Evolutionary conservation across 345 rosid species (phyloP).

Genomic region (Ceriops tagal): DNA sequence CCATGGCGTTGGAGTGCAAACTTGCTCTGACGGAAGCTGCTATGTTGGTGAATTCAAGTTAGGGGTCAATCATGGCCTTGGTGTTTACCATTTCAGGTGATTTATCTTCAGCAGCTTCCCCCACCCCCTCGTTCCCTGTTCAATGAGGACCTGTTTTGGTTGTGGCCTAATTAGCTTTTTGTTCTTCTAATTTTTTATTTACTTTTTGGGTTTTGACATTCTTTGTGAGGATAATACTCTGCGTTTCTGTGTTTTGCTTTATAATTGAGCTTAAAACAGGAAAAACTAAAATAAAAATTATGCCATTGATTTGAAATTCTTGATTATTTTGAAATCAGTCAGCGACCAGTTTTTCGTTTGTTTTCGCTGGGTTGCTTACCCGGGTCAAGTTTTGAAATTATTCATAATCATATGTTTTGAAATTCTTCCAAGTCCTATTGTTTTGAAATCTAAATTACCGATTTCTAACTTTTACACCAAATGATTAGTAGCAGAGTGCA

Average conservation of each 20-base stretch:
- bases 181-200: neutral
- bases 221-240: neutral
- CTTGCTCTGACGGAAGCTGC: conserved; percentile 85
- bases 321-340: too few species aligned
- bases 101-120: neutral
- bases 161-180: neutral
- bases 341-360: too few species aligned
- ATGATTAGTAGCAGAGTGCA: too few species aligned
- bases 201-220: neutral
- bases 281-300: too few species aligned
- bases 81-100: conserved; percentile 90
- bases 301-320: too few species aligned
- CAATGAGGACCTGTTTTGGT: neutral
- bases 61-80: conserved; percentile 90
- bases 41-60: conserved; percentile 77
- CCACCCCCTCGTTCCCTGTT: neutral
- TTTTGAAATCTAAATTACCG: too few species aligned
- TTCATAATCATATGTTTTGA: too few species aligned
- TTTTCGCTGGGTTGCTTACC: too few species aligned
- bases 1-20: conserved; percentile 81
- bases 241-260: neutral
- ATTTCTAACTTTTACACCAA: too few species aligned
- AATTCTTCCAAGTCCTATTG: too few species aligned
- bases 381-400: too few species aligned
- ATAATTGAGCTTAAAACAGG: too few species aligned